Evolutionary conservation across 2,329 filamentous ascomycete genomes (phyloP), one percentile per base, ranked within the genome.

Genomic region (Rasamsonia emersonii): DNA sequence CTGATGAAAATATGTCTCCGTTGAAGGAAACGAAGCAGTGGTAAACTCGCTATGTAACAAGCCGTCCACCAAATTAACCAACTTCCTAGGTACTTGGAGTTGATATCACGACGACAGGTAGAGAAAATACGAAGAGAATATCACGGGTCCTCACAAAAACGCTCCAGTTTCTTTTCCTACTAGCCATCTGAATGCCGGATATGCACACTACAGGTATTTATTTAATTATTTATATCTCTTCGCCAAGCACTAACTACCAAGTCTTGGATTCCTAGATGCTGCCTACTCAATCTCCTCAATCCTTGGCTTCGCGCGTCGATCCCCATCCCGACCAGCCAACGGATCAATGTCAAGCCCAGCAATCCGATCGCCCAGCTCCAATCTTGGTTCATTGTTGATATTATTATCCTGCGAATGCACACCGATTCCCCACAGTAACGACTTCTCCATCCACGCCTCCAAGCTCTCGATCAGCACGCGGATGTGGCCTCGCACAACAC

Each of bases 281-380:
- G 18, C 16, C 18, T 43, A 62, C 36, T 65, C 61, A 40, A 65
- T 61, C 42, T 65, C 61, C 33, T 64, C 58, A 31, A 65, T 64
- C 15, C 49, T 49, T 1, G 58, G 58, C 14, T 44, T 38, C n/a
- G n/a, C n/a, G n/a, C 28, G 17, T 13, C 39, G 32, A 15, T 23
- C 35, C n/a, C 31, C 38, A 29, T 32, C 36, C 16, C 28, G 38
- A 3, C 43, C 46, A 43, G 49, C 41, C 33, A 56, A 33, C 9
- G 59, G 60, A 38, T 59, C 34, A 28, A 64, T 42, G 35, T 40
- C 38, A 27, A 64, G 40, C 3, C 61, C 61, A 32, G 57, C 58
- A 37, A 64, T 51, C 4, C 41, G 47, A 43, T 60, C 54, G 5
- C 55, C 54, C 14, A 65, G 33, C 26, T 53, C 54, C 26, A 62